Evolutionary conservation across 129 eudicot species (phyloP).

Genomic region (Pulicaria dysenterica): DNA sequence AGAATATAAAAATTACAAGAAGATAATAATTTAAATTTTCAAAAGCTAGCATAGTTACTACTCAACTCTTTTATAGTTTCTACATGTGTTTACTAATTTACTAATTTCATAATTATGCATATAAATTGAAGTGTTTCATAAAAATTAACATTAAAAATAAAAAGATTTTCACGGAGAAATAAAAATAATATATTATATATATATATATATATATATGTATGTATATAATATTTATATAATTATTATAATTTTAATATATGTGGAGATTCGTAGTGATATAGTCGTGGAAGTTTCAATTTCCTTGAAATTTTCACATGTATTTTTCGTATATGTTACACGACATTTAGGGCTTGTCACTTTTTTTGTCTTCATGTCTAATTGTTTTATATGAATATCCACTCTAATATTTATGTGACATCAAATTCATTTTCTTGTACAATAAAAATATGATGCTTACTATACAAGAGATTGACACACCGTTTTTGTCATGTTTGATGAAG

Average conservation of each 20-base stretch:
- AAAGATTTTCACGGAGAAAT: too few relatives aligned
- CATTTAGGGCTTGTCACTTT: slow-evolving; percentile 33
- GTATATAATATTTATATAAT: too few relatives aligned
- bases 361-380: slow-evolving; percentile 18
- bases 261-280: slow-evolving; percentile 36
- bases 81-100: too few relatives aligned
- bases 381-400: slow-evolving; percentile 21
- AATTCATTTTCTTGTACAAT: slow-evolving; percentile 19
- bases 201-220: too few relatives aligned
- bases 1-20: too few relatives aligned
- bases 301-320: slow-evolving; percentile 28
- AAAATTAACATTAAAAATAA: too few relatives aligned
- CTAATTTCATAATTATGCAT: too few relatives aligned
- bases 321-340: slow-evolving; percentile 36
- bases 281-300: slow-evolving; percentile 39
- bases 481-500: slow-evolving; percentile 21
- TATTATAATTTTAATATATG: slow-evolving; percentile 19
- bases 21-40: too few relatives aligned
- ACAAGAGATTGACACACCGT: background rate
- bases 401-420: slow-evolving; percentile 3
- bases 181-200: too few relatives aligned
- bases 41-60: too few relatives aligned
- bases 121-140: too few relatives aligned
- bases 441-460: slow-evolving; percentile 17
- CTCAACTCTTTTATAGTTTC: too few relatives aligned